Base-by-base conservation (phyloP, 2,329 filamentous ascomycete species). In the Aureobasidium pullulans region DNA sequence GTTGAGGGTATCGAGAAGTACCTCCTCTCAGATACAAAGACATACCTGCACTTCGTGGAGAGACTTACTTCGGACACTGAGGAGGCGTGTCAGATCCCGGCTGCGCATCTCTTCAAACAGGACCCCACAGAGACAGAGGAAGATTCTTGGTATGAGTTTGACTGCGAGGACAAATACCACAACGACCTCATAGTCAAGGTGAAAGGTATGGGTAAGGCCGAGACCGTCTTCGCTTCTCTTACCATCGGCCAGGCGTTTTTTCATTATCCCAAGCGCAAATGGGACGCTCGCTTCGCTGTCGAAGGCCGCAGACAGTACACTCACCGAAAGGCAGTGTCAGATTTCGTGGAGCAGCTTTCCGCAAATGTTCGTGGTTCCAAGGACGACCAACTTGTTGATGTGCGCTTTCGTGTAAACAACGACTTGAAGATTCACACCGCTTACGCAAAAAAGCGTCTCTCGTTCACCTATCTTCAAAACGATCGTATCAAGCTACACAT, bases 211-310 rank as follows among this genome's bases (percentile, higher is more conserved):
- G 40, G 56, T 1, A 42, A 48, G 16, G 42, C 43, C 3, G 36
- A 54, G 3, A 23, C 52, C 34, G 16, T 31, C 3, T 37, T 43
- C 2, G 7, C 16, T 23, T 13, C 60, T 4, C 11, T 46, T 10
- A 29, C 28, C 1, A 48, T 59, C 9, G 60, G 59, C 5, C 52
- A 39, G 13, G 32, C 59, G 6, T 65, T 63, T 58, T 56, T 65
- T 19, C 65, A 68, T 42, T 66, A 60, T 37, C 64, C 66, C 6
- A 50, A 62, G 43, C 64, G 61, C 1, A 49, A 61, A 1, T 67
- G 65, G 64, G 66, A 67, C 48, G 62, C 65, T 36, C 46, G 60
- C 28, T 57, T 65, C 16, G 44, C 36, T 5, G 53, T 60, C 32
- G 36, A 34, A 36, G 54, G 44, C 7, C 34, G 42, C 11, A 32